Evolutionary conservation across 805 yeast species (phyloP).

Genomic region (Nakazawaea peltata): DNA sequence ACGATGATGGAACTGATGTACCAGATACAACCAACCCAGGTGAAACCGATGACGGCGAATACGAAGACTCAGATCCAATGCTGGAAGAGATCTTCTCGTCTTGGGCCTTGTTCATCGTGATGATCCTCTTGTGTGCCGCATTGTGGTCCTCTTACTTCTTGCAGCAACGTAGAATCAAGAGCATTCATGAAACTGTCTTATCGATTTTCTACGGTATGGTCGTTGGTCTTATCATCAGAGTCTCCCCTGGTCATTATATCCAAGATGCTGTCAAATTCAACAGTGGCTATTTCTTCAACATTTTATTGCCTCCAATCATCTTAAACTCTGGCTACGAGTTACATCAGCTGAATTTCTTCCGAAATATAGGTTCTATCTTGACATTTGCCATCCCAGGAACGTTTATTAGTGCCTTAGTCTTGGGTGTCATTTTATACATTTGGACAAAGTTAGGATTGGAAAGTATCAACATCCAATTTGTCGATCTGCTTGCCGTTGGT

Average conservation of each 20-base stretch:
- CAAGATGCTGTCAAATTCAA: slow-evolving; percentile 96
- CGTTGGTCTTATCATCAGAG: slow-evolving; percentile 84
- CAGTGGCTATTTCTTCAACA: slow-evolving; percentile 88
- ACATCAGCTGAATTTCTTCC: slow-evolving; percentile 91
- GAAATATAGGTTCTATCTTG: slow-evolving; percentile 83
- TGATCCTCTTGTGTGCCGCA: slow-evolving; percentile 76
- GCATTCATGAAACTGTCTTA: slow-evolving; percentile 95
- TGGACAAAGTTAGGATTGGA: slow-evolving; percentile 94
- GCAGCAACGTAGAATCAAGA: slow-evolving; percentile 85
- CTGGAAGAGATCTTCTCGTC: slow-evolving; percentile 94
- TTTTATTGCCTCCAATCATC: slow-evolving; percentile 91
- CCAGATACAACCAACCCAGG: slow-evolving; percentile 18
- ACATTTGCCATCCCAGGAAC: slow-evolving; percentile 98
- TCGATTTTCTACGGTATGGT: slow-evolving; percentile 96
- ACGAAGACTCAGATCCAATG: slow-evolving; percentile 69
- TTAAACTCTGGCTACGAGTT: slow-evolving; percentile 94
- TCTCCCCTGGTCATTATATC: slow-evolving; percentile 93
- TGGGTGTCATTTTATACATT: slow-evolving; percentile 79
- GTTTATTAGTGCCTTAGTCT: slow-evolving; percentile 80
- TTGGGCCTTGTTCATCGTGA: slow-evolving; percentile 90
- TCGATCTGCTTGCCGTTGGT: slow-evolving; percentile 96
- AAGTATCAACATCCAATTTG: slow-evolving; percentile 80
- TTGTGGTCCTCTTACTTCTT: slow-evolving; percentile 92
- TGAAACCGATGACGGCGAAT: slow-evolving; percentile 26
- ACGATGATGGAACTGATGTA: slow-evolving; percentile 13